Evolutionary conservation across 2,329 filamentous ascomycete species (phyloP), one percentile per base, ranked within the genome.

Genomic region (Penicillium sp.): DNA sequence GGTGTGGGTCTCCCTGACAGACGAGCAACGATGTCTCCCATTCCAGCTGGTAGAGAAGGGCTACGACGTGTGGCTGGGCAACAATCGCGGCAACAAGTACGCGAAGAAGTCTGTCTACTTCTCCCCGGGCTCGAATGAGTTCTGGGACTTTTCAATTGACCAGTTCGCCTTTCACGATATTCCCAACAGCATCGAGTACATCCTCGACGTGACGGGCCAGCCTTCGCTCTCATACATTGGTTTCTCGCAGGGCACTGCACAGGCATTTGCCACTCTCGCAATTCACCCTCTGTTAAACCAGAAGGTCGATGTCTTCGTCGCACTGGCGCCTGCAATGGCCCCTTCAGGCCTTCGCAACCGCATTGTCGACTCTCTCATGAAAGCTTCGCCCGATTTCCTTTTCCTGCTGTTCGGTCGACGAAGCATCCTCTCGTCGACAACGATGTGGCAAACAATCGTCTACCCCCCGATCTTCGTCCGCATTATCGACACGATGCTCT

Each of bases 61-160:
- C 2, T 99, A 95, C 64, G 94, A 99, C 76, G 92, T 97, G 58
- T 99, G 94, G 89, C 80, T 99, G 56, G 94, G 94, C 45, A 99
- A 99, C 72, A 99, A 99, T 67, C 86, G 94, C 31, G 94, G 94
- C 44, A 99, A 99, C 80, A 99, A 99, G 70, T 99, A 99, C 75
- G 96, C 91, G 41, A 99, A 97, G 73, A 99, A 99, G 74, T 92
- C 86, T 2, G 83, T 92, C 46, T 81, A 86, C 53, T 78, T 79
- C 56, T 87, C 90, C 0, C 92, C 94, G 0, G 87, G 84, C 0
- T 87, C 88, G 2, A 76, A 81, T 33, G 79, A 83, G 13, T 99
- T 99, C 71, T 99, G 94, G 94, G 87, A 96, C 70, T 99, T 99
- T 69, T 96, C 90, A 46, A 97, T 99, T 68, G 94, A 99, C 69